Conservation (phyloP, 2,329 filamentous ascomycete genomes). For the Paracoccidioides brasiliensis region DNA sequence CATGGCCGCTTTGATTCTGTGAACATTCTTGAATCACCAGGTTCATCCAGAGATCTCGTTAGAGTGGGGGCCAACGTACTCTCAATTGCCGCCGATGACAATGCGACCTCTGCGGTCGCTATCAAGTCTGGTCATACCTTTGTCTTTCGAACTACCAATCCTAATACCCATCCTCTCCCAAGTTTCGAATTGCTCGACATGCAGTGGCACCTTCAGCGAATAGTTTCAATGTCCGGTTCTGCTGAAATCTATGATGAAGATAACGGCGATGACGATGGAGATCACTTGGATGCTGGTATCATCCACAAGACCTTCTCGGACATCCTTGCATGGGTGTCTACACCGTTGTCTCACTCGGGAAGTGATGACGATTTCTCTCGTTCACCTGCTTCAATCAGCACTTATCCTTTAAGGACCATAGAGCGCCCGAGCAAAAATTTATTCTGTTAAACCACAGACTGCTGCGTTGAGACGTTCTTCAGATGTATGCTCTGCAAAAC, state of each 20-base stretch:
- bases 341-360: neutral
- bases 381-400: neutral
- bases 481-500: too few relatives aligned
- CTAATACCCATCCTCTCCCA: neutral
- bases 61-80: neutral
- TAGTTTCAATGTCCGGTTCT: constrained; percentile 1
- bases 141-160: neutral
- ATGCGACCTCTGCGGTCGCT: neutral
- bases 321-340: neutral
- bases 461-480: too few relatives aligned
- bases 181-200: constrained; percentile 2
- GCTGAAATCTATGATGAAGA: neutral
- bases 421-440: neutral
- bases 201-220: neutral
- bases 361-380: neutral
- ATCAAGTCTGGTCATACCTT: constrained; percentile 1
- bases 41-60: neutral
- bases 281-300: neutral
- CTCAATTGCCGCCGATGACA: neutral
- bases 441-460: neutral
- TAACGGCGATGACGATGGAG: neutral
- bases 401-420: neutral
- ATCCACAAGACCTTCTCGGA: neutral
- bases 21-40: neutral
- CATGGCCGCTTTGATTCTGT: neutral